phyloP scores from a whole-genome alignment of 345 rosid genomes.

The Gossypium turneri region DNA sequence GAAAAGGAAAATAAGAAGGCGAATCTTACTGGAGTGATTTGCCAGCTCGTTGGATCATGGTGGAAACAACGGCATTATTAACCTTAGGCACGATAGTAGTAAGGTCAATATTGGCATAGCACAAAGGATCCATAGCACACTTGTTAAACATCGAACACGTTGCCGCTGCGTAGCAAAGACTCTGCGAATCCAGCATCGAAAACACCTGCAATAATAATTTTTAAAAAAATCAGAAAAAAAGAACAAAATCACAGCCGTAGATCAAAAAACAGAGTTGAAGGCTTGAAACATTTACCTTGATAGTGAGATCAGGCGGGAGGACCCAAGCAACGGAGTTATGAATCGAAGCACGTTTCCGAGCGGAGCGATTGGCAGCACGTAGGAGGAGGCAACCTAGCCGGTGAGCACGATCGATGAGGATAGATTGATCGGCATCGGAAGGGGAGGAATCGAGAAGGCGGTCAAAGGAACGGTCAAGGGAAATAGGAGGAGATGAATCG shows the following conservation, averaged over 20 bases:
- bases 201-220: conserved; percentile 43
- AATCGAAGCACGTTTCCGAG: conserved; percentile 57
- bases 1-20: not conserved
- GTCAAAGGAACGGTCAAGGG: conserved; percentile 56
- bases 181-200: conserved; percentile 81
- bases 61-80: conserved; percentile 68
- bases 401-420: conserved; percentile 59
- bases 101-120: conserved; percentile 70
- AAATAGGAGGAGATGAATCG: conserved; percentile 37
- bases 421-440: conserved; percentile 47
- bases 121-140: conserved; percentile 79
- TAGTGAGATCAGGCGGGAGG: conserved; percentile 74
- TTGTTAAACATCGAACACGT: conserved; percentile 76
- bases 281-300: conserved; percentile 39
- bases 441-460: conserved; percentile 52
- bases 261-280: not conserved
- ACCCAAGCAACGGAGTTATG: conserved; percentile 66
- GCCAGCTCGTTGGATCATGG: conserved; percentile 85
- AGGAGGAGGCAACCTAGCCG: conserved; percentile 52
- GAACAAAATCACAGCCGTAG: not conserved
- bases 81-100: conserved; percentile 61
- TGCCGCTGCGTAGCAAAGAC: conserved; percentile 73
- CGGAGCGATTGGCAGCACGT: conserved; percentile 56
- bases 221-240: not conserved
- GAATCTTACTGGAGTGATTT: conserved; percentile 59